Base-by-base conservation (phyloP, 768 basidiomycete species). In the Boletales sp. region DNA sequence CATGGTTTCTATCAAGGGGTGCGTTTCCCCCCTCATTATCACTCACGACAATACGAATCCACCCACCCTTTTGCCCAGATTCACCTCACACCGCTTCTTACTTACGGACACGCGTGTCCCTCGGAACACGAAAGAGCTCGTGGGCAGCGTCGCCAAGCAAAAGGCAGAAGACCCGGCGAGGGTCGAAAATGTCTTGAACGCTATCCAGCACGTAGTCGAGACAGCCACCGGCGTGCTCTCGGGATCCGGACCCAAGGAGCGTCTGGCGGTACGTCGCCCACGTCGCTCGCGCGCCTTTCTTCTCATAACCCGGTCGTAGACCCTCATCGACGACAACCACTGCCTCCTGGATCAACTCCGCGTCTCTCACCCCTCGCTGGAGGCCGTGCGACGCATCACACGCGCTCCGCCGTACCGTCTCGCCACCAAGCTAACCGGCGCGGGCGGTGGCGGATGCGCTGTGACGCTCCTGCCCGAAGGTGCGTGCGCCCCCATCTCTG, bases 371-470 rank as follows among this genome's bases (percentile, higher is more conserved):
- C 83, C 91, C 11, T 72, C 85, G 2, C 71, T 99, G 50, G 97
- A 99, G 68, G 71, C 75, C 18, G 93, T 97, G 57, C 81, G 84
- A 47, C 69, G 75, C n/a, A 83, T 78, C 56, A 90, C 93, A 0
- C 68, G 72, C 10, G 74, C 77, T 10, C 62, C 72, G 53, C 86
- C 84, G 8, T 88, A 86, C 70, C 70, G 72, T 10, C 74, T 98
- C 42, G 83, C 83, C 60, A 94, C 93, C n/a, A 97, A 97, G 73
- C 72, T 99, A 49, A 99, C 97, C 8, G 97, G 97, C 37, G 95
- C 97, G 8, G 97, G 97, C 29, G 97, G 97, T 36, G 97, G 97
- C 21, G 97, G 97, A n/a, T 98, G 97, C 63, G 86, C 94, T 5
- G 92, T 98, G 29, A 95, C 94, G 12, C 80, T 98, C 32, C 78